Evolutionary conservation across 2,329 filamentous ascomycete genomes (phyloP), one percentile per base, ranked within the genome.

Genomic region (Verticillium alfalfae): DNA sequence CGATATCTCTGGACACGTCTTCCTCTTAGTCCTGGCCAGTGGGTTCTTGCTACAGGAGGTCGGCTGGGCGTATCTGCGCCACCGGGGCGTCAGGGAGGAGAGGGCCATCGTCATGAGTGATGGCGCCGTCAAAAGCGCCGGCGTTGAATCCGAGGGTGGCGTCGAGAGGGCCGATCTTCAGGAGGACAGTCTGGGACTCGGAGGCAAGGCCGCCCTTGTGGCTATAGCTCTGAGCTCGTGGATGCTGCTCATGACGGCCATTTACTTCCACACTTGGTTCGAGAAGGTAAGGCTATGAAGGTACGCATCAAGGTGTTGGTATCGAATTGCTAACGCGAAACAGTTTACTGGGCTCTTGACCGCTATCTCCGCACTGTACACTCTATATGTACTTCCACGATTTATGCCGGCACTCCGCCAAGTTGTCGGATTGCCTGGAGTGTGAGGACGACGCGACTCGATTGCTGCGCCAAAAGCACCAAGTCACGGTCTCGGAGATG

Each of bases 211-310:
- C 66, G 84, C 88, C 65, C 76, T 83, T 31, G 82, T 71, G 0
- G 86, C 97, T 34, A 83, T 90, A 18, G 87, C 76, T 0, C 70
- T 97, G 71, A 92, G 89, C 71, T 85, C 88, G 79, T 98, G 95
- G 92, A 99, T 99, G 95, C 76, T 99, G 72, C 81, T 98, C 64
- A 99, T 99, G 95, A 99, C 95, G 49, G 93, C 93, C 2, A 93
- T 96, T 45, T 99, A 94, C 81, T 99, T 99, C 71, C 95, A 99
- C 75, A 99, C 95, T 0, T 98, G 94, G 93, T 88, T 96, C 69
- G 95, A 99, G 79, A 99, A 98, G 89, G 89, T 91, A 69, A 70
- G 82, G 72, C 49, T n/a, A 18, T 4, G 0, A n/a, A 5, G 2
- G 26, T 5, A 31, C 9, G 37, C 22, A 18, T 37, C 36, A 22